Evolutionary conservation across 306 rosid genomes (phyloP).

Genomic region (Malus fusca): DNA sequence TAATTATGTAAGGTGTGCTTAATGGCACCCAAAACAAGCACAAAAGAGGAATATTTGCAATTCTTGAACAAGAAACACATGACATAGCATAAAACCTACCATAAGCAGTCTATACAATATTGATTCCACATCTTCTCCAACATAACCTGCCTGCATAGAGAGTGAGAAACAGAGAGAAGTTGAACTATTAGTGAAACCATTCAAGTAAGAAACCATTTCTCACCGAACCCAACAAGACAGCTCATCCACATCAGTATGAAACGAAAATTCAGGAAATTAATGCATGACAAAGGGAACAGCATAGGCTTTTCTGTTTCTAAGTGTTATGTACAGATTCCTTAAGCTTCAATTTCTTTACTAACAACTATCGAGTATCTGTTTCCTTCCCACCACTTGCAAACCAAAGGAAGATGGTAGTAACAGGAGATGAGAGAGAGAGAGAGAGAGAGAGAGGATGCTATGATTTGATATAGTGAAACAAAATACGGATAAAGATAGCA

Average conservation of each 20-base stretch:
- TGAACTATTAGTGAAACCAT: background rate
- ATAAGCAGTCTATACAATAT: conserved; percentile 48
- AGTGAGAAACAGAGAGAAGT: background rate
- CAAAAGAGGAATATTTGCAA: background rate
- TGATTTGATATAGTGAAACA: no score
- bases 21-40: background rate
- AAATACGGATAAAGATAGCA: no score
- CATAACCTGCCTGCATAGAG: conserved; percentile 60
- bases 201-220: background rate
- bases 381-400: background rate
- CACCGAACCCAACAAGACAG: background rate
- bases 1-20: background rate
- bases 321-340: background rate
- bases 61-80: background rate
- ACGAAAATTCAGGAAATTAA: background rate
- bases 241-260: background rate
- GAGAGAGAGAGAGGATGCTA: no score
- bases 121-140: conserved; percentile 71
- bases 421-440: no score
- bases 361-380: background rate
- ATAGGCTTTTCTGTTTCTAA: background rate
- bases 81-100: conserved; percentile 27
- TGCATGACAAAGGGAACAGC: background rate
- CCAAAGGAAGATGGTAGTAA: no score
- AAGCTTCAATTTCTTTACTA: background rate